Evolutionary conservation across 176 grass and related monocot genomes (phyloP), one percentile per base, ranked within the genome.

Genomic region (Ensete ventricosum): DNA sequence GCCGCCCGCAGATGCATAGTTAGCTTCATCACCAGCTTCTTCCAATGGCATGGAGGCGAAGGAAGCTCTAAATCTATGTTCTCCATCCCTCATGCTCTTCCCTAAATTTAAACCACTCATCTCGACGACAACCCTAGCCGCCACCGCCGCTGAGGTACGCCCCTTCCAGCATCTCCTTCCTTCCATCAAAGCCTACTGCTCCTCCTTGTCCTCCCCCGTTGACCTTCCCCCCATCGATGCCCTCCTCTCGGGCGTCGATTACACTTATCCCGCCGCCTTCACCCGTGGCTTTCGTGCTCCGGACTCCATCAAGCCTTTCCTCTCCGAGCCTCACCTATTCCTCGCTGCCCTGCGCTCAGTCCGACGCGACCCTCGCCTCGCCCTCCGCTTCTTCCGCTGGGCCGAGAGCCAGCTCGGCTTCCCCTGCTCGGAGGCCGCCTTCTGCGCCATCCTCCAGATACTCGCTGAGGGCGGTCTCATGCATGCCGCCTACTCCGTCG

Each of bases 361-460:
- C 63, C 77, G 77, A 9, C 50, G 76, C 73, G 64, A 71, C 73
- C 90, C 90, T 14, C 63, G 68, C 55, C 78, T 89, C 53, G 90
- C 87, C 67, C 81, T 80, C 68, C 78, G 81, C 66, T 86, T 96
- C 53, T 92, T 96, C 75, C 69, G 88, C 75, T 96, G 89, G 92
- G 92, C 92, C 63, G 89, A 96, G 81, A 52, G 49, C 19, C 89
- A 92, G 72, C 50, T 83, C 69, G 69, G 64, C 25, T 96, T 92
- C 75, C 82, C 83, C 5, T 84, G 62, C 80, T 84, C 84, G 68
- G 80, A 82, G 11, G 69, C 72, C n/a, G 84, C 92, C 52, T 92
- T 87, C 76, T 79, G 81, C 9, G 78, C 87, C 55, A 79, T 92
- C 79, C 85, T 96, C 9, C 43, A 81, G 51, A 85, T 88, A 54